Evolutionary conservation across 352 stramenopile genomes (phyloP), one percentile per base, ranked within the genome.

Genomic region (Thalassiosira sp.): DNA sequence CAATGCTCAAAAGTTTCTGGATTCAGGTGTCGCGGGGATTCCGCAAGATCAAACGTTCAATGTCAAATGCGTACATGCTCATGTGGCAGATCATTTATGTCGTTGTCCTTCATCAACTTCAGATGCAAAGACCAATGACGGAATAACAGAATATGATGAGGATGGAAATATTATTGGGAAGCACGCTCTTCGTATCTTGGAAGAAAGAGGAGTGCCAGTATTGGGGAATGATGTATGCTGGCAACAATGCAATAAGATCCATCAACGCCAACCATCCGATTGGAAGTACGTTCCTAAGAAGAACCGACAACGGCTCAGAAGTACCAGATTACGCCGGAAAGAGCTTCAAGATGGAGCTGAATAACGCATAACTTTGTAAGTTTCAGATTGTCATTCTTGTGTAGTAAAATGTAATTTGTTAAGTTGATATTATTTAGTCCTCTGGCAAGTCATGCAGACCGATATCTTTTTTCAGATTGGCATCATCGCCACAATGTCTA

Each of bases 41-140:
- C 68, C 68, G 18, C 13, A 49, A 0, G 10, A 35, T 49, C 27
- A 65, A 53, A 77, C 67, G 5, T 76, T 42, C 22, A 43, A 71
- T 28, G 68, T 77, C 3, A 77, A 77, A 20, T 77, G 68, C 24
- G 57, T 77, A 8, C 68, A 77, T 66, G 68, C 68, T 16, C 68
- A 77, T 27, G 68, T 72, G 2, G 68, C 68, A 3, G 68, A 77
- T 65, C 68, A 77, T 66, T 42, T 77, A 33, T 72, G 68, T 53
- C 48, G 68, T 20, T 40, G 24, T 40, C 60, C 66, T 57, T 62
- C 57, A 13, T 46, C n/a, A n/a, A n/a, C 40, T 46, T 46, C 40
- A 20, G 2, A 3, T 46, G 2, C 40, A 5, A 22, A 46, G 11
- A 52, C 0, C 22, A 42, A 31, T 11, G 22, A n/a, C 10, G 13